Evolutionary conservation across 345 rosid genomes (phyloP).

Genomic region (Bruguiera parviflora): DNA sequence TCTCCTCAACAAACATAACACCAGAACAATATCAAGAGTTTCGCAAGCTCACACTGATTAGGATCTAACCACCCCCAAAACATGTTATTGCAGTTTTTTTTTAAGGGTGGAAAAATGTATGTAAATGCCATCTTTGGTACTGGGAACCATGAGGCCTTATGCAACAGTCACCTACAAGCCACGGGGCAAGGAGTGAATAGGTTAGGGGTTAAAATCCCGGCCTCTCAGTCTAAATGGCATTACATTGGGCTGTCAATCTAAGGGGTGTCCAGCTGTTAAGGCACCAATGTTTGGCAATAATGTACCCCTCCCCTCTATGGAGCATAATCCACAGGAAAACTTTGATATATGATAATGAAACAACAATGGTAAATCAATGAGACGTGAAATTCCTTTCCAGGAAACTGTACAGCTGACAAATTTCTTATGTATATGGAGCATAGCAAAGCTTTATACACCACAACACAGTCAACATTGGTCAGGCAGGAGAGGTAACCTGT

Average conservation of each 20-base stretch:
- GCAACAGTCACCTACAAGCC: too few relatives aligned
- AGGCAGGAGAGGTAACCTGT: conserved; percentile 58
- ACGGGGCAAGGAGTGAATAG: too few relatives aligned
- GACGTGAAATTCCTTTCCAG: background rate
- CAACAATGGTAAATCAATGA: background rate
- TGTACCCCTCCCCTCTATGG: too few relatives aligned
- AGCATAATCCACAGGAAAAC: background rate
- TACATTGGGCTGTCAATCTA: too few relatives aligned
- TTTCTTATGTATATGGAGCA: background rate
- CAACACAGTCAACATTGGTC: conserved; percentile 25
- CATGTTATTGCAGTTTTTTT: background rate
- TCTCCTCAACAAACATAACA: background rate
- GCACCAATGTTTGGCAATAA: background rate
- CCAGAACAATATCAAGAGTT: background rate
- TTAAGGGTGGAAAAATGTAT: too few relatives aligned
- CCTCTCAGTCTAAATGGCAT: too few relatives aligned
- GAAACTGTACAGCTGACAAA: too few relatives aligned
- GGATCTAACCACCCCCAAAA: background rate
- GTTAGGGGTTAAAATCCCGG: too few relatives aligned
- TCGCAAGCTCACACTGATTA: background rate
- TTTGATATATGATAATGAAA: background rate
- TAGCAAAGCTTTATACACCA: background rate
- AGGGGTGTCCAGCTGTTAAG: too few relatives aligned
- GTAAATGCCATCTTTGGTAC: too few relatives aligned
- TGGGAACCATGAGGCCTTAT: too few relatives aligned